phyloP scores from a whole-genome alignment of 306 rosid species.

The Acacia acuminata region DNA sequence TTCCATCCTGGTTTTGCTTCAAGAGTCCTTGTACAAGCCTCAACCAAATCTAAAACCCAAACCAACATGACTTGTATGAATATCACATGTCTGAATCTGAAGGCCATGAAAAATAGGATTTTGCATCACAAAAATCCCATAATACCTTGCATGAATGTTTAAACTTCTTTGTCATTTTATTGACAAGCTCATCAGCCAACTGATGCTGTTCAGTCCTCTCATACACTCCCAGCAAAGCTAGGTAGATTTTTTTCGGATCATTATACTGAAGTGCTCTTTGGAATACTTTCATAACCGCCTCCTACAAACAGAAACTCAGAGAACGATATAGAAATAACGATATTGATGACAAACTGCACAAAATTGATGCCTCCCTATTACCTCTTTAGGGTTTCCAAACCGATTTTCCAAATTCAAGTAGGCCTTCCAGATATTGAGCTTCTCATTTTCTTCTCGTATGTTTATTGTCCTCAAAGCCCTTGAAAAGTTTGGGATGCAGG shows the following conservation, averaged over 20 bases:
- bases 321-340: constrained; percentile 26
- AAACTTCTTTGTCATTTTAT: constrained; percentile 81
- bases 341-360: constrained; percentile 3
- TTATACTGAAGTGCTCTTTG: constrained; percentile 77
- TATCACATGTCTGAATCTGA: neutral
- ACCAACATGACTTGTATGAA: neutral
- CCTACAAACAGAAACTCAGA: constrained; percentile 48
- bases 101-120: constrained; percentile 1
- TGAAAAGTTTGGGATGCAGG: constrained; percentile 24
- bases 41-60: constrained; percentile 77
- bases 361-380: constrained; percentile 26
- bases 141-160: constrained; percentile 93
- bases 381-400: constrained; percentile 89
- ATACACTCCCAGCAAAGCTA: constrained; percentile 82
- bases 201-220: constrained; percentile 78
- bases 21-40: constrained; percentile 63
- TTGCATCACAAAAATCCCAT: constrained; percentile 7
- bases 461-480: constrained; percentile 92
- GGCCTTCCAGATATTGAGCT: constrained; percentile 90
- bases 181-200: constrained; percentile 75
- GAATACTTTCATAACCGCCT: constrained; percentile 77
- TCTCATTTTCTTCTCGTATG: constrained; percentile 86
- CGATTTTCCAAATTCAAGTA: constrained; percentile 87
- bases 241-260: constrained; percentile 76
- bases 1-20: constrained; percentile 61